Base-by-base conservation (phyloP, 768 basidiomycete genomes). In the Tricholoma sp. region DNA sequence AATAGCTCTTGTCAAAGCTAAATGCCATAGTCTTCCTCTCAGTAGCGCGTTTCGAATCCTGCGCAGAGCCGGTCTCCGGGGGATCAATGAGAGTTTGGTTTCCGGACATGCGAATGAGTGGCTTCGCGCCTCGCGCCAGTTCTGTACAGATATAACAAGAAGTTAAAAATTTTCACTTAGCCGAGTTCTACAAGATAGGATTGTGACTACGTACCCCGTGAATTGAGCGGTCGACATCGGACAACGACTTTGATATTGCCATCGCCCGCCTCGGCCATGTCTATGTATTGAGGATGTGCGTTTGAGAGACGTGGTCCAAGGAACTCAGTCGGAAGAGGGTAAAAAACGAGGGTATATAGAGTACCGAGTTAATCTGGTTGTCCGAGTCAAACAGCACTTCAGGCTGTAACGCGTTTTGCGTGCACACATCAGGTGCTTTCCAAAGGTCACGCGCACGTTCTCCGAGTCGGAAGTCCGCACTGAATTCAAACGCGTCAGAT, bases 1-100 rank as follows among this genome's bases (percentile, higher is more conserved):
- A 96, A 72, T 98, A 98, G 55, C 89, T 91, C 80, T 95, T 96
- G 81, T 98, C 96, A 63, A 98, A 98, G 60, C 89, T 88, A 72
- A 98, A 98, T 0, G 82, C 72, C 84, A 94, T 89, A 5, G 86
- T 82, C 76, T 90, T 96, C 64, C 91, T 85, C 72, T 97, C 95
- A 7, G 89, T 87, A 16, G 93, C 90, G 66, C 91, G 89, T 66
- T 90, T 91, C 18, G 82, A 71, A 66, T 85, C 82, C 67, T 84
- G 85, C 39, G 76, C 63, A 4, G 86, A 85, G 41, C 88, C 89
- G 12, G 70, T 16, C 65, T 95, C 92, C 29, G 95, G 95, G 16
- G 95, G 94, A 71, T 95, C 90, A 58, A 98, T 75, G 69, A 93
- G 83, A 2, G 95, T 98, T 72, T 92, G 88, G 76, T 92, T 94